Evolutionary conservation across 164 flowering plant genomes (phyloP).

Genomic region (Tetrastigma voinierianum): DNA sequence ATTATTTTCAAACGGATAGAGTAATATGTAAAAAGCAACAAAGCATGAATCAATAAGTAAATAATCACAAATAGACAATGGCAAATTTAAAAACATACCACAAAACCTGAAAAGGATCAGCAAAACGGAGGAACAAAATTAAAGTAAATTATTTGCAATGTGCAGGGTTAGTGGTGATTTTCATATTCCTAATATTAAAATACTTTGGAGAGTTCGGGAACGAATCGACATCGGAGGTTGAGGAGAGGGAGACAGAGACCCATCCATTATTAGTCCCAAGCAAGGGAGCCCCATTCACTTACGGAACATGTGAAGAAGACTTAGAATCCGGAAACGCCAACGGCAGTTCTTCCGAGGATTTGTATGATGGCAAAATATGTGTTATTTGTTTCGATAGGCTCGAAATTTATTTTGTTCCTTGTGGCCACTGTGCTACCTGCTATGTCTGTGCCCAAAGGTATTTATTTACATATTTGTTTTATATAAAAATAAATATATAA

Average conservation of each 20-base stretch:
- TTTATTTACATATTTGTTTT: background rate
- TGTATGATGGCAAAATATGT: slow-evolving; percentile 75
- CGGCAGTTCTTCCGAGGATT: slow-evolving; percentile 37
- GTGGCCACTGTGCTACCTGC: slow-evolving; percentile 85
- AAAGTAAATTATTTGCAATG: background rate
- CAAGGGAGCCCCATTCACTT: slow-evolving; percentile 4
- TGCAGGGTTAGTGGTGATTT: slow-evolving; percentile 19
- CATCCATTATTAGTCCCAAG: slow-evolving; percentile 13
- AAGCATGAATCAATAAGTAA: too few relatives aligned
- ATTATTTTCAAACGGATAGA: too few relatives aligned
- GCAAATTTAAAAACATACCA: too few relatives aligned
- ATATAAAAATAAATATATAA: background rate
- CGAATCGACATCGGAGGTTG: background rate
- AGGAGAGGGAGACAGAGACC: slow-evolving; percentile 13
- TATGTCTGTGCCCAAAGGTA: slow-evolving; percentile 72
- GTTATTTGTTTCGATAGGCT: slow-evolving; percentile 69
- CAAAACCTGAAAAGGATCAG: too few relatives aligned
- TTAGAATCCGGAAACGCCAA: slow-evolving; percentile 24
- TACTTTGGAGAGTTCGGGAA: slow-evolving; percentile 6
- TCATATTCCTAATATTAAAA: slow-evolving; percentile 16
- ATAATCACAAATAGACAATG: too few relatives aligned
- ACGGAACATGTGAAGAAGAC: slow-evolving; percentile 34
- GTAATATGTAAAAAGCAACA: too few relatives aligned
- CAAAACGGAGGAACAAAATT: too few relatives aligned
- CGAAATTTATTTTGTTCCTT: slow-evolving; percentile 79